Percentiles rank a stretch among this genome's conserved stretches.
These are phyloP conservation scores for Quercus lobata DNA, from an alignment of 331 rosid species.

Conservation along the genomic window DNA sequence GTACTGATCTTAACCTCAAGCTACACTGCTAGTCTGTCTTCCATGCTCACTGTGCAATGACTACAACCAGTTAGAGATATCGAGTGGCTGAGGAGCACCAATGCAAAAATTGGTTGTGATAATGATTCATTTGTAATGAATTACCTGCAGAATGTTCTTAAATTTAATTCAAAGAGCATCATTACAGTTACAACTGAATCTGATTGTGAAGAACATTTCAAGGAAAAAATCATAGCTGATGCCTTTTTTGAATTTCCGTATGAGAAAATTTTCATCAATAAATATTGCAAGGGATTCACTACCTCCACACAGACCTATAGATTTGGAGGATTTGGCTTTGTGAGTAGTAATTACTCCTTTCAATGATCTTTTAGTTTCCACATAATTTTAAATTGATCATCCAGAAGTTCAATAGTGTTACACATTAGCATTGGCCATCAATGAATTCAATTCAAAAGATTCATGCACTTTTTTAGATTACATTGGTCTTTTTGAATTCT, in stretches of 20 bases:
- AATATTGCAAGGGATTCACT: constrained; percentile 42
- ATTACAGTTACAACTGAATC: constrained; percentile 5
- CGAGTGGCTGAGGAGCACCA: constrained; percentile 39
- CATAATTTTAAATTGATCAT: background rate
- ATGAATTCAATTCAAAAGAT: too few relatives aligned
- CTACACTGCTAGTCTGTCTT: constrained; percentile 77
- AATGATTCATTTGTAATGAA: constrained; percentile 36
- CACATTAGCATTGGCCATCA: too few relatives aligned
- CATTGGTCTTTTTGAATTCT: too few relatives aligned
- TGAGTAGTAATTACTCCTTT: constrained; percentile 29
- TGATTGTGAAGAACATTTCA: constrained; percentile 20
- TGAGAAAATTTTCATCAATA: constrained; percentile 36
- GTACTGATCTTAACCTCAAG: constrained; percentile 57
- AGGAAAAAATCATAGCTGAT: constrained; percentile 37
- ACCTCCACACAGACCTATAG: constrained; percentile 27
- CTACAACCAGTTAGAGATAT: constrained; percentile 31
- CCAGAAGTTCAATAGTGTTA: background rate
- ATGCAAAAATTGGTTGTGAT: constrained; percentile 49
- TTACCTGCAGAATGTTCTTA: constrained; percentile 33
- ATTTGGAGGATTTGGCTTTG: constrained; percentile 75
- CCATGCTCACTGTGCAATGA: constrained; percentile 55
- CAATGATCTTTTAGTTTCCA: too few relatives aligned
- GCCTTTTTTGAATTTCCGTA: constrained; percentile 72
- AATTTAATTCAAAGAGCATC: constrained; percentile 27
- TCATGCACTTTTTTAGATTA: too few relatives aligned